Percentiles rank a stretch among this genome's conserved stretches.
phyloP scores from a whole-genome alignment of 768 basidiomycete genomes.

The Porphyrellus cyaneotinctus region DNA sequence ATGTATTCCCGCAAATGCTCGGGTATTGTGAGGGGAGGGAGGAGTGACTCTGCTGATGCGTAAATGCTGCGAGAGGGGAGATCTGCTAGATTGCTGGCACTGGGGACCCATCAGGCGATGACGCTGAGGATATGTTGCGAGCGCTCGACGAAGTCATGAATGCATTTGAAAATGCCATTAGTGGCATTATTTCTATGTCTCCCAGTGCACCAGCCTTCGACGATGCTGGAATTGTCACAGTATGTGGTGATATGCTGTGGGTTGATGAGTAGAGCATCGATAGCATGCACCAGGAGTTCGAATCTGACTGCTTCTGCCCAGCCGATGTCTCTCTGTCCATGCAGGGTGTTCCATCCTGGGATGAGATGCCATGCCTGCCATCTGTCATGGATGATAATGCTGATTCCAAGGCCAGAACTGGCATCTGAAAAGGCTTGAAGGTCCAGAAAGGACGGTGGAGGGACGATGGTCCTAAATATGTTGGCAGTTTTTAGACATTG shows the following conservation, averaged over 20 bases:
- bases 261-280: rapidly evolving
- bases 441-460: neutral
- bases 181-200: rapidly evolving
- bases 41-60: no score
- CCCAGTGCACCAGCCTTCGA: no score
- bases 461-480: neutral
- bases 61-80: no score
- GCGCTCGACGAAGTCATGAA: no score
- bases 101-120: no score
- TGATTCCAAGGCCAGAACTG: neutral
- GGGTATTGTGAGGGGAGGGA: no score
- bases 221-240: neutral
- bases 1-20: no score
- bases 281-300: neutral
- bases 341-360: neutral
- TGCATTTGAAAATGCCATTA: neutral
- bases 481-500: neutral
- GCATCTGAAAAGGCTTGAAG: neutral
- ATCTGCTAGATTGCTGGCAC: no score
- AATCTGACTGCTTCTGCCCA: no score
- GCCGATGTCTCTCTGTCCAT: no score
- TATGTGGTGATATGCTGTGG: neutral
- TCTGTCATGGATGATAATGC: neutral
- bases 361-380: neutral
- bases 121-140: no score